phyloP scores from a whole-genome alignment of 2,329 filamentous ascomycete genomes.

The Golovinomyces cichoracearum region DNA sequence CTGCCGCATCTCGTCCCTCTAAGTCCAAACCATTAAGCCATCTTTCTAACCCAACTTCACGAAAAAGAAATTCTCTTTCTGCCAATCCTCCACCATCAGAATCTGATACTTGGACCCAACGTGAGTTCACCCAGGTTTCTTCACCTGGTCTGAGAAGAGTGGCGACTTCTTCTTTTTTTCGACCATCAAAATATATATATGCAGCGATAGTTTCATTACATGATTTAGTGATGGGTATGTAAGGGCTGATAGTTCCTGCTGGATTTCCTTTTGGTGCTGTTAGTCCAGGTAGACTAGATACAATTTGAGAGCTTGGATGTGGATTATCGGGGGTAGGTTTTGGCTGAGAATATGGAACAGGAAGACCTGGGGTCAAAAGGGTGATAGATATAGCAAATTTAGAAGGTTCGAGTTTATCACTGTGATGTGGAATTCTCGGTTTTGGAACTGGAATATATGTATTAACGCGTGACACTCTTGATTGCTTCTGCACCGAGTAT shows the following conservation, averaged over 20 bases:
- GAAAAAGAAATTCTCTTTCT: slow-evolving; percentile 89
- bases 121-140: slow-evolving; percentile 96
- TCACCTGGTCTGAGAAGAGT: slow-evolving; percentile 77
- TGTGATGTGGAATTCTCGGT: slow-evolving; percentile 42
- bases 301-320: slow-evolving; percentile 55
- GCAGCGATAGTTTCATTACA: slow-evolving; percentile 93
- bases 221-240: slow-evolving; percentile 74
- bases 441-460: slow-evolving; percentile 92
- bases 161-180: slow-evolving; percentile 86
- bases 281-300: slow-evolving; percentile 40
- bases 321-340: slow-evolving; percentile 54
- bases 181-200: slow-evolving; percentile 96
- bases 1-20: slow-evolving; percentile 73
- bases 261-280: slow-evolving; percentile 25
- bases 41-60: slow-evolving; percentile 80
- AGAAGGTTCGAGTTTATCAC: slow-evolving; percentile 62
- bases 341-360: slow-evolving; percentile 78
- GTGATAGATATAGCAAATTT: slow-evolving; percentile 98
- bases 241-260: slow-evolving; percentile 42
- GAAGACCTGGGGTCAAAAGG: slow-evolving; percentile 61
- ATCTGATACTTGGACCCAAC: slow-evolving; percentile 86
- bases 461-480: slow-evolving; percentile 72
- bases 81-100: slow-evolving; percentile 80
- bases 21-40: slow-evolving; percentile 93
- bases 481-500: slow-evolving; percentile 85